Evolutionary conservation across 2,329 filamentous ascomycete species (phyloP).

Genomic region (Aureobasidium mangrovei): DNA sequence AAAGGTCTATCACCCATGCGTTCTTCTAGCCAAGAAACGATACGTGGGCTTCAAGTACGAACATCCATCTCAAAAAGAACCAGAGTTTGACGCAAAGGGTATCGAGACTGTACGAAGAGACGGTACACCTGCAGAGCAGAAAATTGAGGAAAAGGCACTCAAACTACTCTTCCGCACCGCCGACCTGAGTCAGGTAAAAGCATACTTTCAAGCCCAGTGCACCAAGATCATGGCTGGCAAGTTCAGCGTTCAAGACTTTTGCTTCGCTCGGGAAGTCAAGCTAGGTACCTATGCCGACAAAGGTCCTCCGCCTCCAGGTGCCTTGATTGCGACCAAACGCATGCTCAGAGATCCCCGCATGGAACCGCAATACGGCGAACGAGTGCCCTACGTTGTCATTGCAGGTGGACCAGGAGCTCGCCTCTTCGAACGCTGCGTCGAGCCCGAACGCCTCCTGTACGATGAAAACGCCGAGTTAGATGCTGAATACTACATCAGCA

Average conservation of each 20-base stretch:
- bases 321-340: constrained; percentile 72
- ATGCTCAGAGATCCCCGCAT: constrained; percentile 81
- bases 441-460: constrained; percentile 71
- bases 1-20: constrained; percentile 94
- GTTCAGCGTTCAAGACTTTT: constrained; percentile 90
- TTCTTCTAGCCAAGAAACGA: constrained; percentile 90
- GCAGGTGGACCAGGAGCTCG: constrained; percentile 78
- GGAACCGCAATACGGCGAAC: constrained; percentile 90
- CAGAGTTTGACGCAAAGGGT: constrained; percentile 94
- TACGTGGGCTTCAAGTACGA: constrained; percentile 99
- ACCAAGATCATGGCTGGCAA: constrained; percentile 83
- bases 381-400: constrained; percentile 88
- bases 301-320: constrained; percentile 73
- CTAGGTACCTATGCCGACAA: constrained; percentile 80
- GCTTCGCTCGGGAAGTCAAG: constrained; percentile 86
- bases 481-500: constrained; percentile 92
- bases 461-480: constrained; percentile 76
- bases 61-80: constrained; percentile 59
- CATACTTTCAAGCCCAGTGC: constrained; percentile 84
- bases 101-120: constrained; percentile 96
- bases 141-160: constrained; percentile 87
- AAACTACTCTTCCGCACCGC: constrained; percentile 83
- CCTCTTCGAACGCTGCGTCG: constrained; percentile 81
- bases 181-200: constrained; percentile 80
- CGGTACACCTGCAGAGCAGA: constrained; percentile 90